These are phyloP conservation scores for Kurtzmaniella natalensis DNA, from an alignment of 1,139 yeast species.

Conservation along the genomic window DNA sequence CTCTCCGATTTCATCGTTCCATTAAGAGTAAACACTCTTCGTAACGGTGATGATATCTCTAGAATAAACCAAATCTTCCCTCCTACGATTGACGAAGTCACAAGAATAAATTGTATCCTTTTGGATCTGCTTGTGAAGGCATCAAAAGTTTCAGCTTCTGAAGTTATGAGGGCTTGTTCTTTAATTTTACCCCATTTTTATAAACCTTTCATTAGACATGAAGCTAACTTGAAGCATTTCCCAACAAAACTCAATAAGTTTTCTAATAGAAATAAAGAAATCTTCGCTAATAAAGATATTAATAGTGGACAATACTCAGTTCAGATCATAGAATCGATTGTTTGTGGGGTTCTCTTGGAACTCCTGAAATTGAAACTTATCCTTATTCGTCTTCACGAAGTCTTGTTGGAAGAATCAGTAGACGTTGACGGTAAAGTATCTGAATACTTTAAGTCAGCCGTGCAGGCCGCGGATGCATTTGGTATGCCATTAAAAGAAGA, in stretches of 20 bases:
- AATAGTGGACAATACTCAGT: constrained; percentile 43
- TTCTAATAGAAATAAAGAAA: constrained; percentile 40
- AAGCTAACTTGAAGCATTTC: constrained; percentile 56
- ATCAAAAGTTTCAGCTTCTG: constrained; percentile 62
- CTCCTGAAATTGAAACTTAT: constrained; percentile 67
- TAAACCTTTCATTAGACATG: constrained; percentile 89
- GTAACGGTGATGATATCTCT: constrained; percentile 46
- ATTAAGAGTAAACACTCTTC: constrained; percentile 63
- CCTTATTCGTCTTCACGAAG: constrained; percentile 47
- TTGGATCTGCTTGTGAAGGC: constrained; percentile 73
- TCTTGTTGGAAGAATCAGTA: constrained; percentile 16
- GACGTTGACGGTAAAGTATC: constrained; percentile 16
- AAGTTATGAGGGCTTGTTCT: constrained; percentile 74
- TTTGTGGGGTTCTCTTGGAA: constrained; percentile 64
- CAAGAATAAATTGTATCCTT: constrained; percentile 80
- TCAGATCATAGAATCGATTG: constrained; percentile 60
- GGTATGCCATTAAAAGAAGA: constrained; percentile 34
- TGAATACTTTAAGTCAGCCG: constrained; percentile 48
- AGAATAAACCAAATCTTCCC: constrained; percentile 79
- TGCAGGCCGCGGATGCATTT: constrained; percentile 75
- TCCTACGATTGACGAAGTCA: constrained; percentile 91
- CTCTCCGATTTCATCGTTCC: constrained; percentile 79
- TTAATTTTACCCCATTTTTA: constrained; percentile 82
- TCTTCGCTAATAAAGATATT: constrained; percentile 30
- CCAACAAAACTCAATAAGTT: constrained; percentile 41